These are phyloP conservation scores for Epichloe aotearoae DNA, from an alignment of 2,329 filamentous ascomycete species.

Conservation along the genomic window DNA sequence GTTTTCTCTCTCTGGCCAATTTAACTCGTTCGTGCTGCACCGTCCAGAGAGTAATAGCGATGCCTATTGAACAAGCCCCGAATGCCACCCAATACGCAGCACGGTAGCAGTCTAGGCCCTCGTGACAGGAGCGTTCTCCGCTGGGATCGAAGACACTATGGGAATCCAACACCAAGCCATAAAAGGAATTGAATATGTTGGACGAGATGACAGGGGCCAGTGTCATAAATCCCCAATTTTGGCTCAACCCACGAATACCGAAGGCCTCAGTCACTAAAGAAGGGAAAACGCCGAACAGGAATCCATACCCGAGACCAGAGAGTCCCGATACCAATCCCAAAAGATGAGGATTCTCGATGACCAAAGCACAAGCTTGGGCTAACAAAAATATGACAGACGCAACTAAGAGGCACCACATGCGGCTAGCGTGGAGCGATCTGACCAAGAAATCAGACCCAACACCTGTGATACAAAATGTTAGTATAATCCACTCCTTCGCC, in stretches of 20 bases:
- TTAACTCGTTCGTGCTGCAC: slow-evolving; percentile 45
- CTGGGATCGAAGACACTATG: slow-evolving; percentile 58
- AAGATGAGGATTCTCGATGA: slow-evolving; percentile 61
- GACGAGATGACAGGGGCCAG: slow-evolving; percentile 76
- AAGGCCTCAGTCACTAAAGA: slow-evolving; percentile 84
- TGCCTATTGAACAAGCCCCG: slow-evolving; percentile 53
- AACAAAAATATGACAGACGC: slow-evolving; percentile 66
- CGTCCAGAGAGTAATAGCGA: slow-evolving; percentile 56
- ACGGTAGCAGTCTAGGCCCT: slow-evolving; percentile 70
- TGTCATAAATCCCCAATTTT: slow-evolving; percentile 96
- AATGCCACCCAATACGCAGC: slow-evolving; percentile 72
- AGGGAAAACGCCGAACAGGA: slow-evolving; percentile 82
- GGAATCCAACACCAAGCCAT: slow-evolving; percentile 69
- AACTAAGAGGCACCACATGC: slow-evolving; percentile 80
- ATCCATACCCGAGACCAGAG: slow-evolving; percentile 82
- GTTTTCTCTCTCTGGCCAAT: slow-evolving; percentile 21
- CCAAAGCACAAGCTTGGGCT: slow-evolving; percentile 66
- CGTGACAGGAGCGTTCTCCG: slow-evolving; percentile 60
- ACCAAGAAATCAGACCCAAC: slow-evolving; percentile 86
- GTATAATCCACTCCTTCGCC: not conserved
- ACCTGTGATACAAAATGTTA: slow-evolving; percentile 29
- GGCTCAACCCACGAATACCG: slow-evolving; percentile 74
- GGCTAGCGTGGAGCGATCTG: slow-evolving; percentile 64
- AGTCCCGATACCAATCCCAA: slow-evolving; percentile 69
- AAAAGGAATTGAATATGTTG: slow-evolving; percentile 86